Evolutionary conservation across 1,139 yeast species (phyloP).

Genomic region (Pichia sp.): DNA sequence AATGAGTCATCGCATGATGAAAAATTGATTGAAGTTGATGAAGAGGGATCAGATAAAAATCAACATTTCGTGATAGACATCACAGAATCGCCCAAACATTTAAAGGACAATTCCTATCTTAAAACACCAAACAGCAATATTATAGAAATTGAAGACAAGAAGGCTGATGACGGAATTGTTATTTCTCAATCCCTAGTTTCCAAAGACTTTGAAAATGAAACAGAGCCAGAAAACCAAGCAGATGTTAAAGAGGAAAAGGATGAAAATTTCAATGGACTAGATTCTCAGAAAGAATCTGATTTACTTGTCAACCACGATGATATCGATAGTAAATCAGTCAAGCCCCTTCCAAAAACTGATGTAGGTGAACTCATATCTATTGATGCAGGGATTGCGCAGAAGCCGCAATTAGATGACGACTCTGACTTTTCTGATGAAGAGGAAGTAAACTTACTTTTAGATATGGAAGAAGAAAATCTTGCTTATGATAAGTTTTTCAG

Average conservation of each 20-base stretch:
- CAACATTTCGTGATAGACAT: background rate
- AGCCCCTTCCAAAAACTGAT: background rate
- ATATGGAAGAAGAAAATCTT: conserved; percentile 61
- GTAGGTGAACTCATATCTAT: background rate
- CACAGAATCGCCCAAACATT: too few relatives aligned
- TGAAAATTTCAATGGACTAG: background rate
- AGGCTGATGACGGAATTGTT: background rate
- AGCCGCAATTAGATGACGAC: conserved; percentile 34
- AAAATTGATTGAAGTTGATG: conserved; percentile 10
- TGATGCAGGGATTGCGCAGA: background rate
- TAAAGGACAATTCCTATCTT: too few relatives aligned
- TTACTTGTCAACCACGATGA: background rate
- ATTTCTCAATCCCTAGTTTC: too few relatives aligned
- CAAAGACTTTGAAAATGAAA: too few relatives aligned
- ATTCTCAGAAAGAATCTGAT: background rate
- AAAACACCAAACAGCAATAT: conserved; percentile 1
- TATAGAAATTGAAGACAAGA: background rate
- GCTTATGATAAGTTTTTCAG: conserved; percentile 64
- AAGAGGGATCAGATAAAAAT: conserved; percentile 8
- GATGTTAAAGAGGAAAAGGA: background rate
- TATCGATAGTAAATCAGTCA: background rate
- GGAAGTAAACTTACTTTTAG: conserved; percentile 59
- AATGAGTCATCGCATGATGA: background rate
- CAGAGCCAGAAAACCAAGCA: background rate
- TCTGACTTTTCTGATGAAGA: conserved; percentile 76